Conservation (phyloP, 495 filamentous ascomycete species). For the Xylaria acuta region DNA sequence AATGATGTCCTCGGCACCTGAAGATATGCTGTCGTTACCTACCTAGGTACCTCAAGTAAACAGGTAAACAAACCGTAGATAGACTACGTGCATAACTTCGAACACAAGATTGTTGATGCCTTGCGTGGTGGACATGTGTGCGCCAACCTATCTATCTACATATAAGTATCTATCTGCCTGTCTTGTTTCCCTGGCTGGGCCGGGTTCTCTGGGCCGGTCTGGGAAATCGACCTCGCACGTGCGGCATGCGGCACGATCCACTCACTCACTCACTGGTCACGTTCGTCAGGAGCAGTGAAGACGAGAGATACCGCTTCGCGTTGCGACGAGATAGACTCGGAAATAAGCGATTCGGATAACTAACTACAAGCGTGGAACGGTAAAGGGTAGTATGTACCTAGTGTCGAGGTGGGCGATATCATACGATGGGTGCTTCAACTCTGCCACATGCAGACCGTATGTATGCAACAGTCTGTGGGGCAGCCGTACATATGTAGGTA, state of each 20-base stretch:
- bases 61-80: background rate
- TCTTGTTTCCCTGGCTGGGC: background rate
- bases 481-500: too few relatives aligned
- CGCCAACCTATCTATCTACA: background rate
- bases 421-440: slow-evolving; percentile 7
- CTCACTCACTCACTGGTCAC: background rate
- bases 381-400: background rate
- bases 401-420: background rate
- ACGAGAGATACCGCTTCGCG: background rate
- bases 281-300: background rate
- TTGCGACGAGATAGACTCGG: background rate
- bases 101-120: background rate
- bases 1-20: background rate
- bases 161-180: background rate
- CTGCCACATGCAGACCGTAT: background rate
- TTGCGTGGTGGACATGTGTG: too few relatives aligned
- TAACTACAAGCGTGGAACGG: too few relatives aligned
- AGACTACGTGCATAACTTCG: background rate
- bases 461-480: slow-evolving; percentile 7
- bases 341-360: background rate
- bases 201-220: background rate
- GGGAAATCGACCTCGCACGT: background rate
- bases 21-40: background rate
- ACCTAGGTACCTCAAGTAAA: background rate
- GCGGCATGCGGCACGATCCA: too few relatives aligned